A percentile compares a stretch with the other conserved stretches of the same genome.
Evolutionary conservation across 2,329 filamentous ascomycete genomes (phyloP).

Genomic region (Fusarium equiseti): DNA sequence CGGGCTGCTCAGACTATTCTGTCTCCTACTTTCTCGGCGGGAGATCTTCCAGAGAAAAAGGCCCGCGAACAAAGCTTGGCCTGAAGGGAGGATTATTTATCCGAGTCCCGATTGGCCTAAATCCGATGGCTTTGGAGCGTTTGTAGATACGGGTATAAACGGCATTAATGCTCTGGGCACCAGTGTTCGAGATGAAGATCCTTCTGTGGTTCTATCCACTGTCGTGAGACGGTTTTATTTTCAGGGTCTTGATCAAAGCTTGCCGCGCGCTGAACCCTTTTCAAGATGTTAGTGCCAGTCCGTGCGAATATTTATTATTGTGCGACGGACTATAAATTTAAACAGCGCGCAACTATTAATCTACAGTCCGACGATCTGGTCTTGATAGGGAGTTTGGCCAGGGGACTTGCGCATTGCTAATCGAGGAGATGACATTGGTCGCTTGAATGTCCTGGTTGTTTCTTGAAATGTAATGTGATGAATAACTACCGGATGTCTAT

Average conservation of each 20-base stretch:
- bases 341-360: too few species aligned
- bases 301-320: not conserved
- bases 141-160: not conserved
- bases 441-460: too few species aligned
- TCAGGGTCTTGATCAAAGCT: not conserved
- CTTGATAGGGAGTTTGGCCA: too few species aligned
- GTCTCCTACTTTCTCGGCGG: not conserved
- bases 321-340: not conserved
- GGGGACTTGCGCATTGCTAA: too few species aligned
- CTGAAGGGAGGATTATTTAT: not conserved
- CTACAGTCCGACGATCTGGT: too few species aligned
- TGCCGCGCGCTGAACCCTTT: too few species aligned
- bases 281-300: too few species aligned
- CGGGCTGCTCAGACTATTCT: not conserved
- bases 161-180: not conserved
- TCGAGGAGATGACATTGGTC: too few species aligned
- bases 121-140: fast-evolving
- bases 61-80: not conserved
- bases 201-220: constrained; percentile 3
- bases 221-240: not conserved
- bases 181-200: not conserved
- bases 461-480: too few species aligned
- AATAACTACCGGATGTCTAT: too few species aligned
- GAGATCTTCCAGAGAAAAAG: too few species aligned
- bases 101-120: not conserved